Base-by-base conservation (phyloP, 225 moss, liverwort and hornwort genomes). In the Thuidium tamariscinum region DNA sequence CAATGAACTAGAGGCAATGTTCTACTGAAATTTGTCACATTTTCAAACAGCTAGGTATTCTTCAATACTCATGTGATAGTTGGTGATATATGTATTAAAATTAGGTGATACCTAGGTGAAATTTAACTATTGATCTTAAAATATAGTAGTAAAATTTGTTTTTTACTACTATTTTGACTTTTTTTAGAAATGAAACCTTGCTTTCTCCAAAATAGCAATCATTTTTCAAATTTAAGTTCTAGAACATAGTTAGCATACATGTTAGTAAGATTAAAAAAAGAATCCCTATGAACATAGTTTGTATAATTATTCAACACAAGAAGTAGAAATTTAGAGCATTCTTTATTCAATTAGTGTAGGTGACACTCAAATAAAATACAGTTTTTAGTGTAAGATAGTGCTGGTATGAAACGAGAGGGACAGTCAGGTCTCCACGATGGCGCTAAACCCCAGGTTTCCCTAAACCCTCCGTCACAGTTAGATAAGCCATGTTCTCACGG, bases 121-220 rank as follows among this genome's bases (percentile, higher is more conserved):
- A 29, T 46, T 71, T 29, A 10, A 1, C 5, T 27, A 9, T 27
- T 44, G 44, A 5, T 42, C 3, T 44, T 67, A 16, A 70, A 70
- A 44, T 10, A 16, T 0, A 27, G 0, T 3, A 27, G 0, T 44
- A 1, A 27, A n/a, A n/a, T n/a, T n/a, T n/a, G n/a, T n/a, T n/a
- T n/a, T n/a, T n/a, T n/a, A n/a, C n/a, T n/a, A n/a, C n/a, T n/a
- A n/a, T n/a, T 70, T 5, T 42, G 0, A 5, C 1, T 26, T 3
- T 26, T 15, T 70, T 49, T 9, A 49, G 12, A 49, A 49, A 44
- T 9, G 9, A 44, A 44, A 44, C 6, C 9, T 44, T 44, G 9
- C 44, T 44, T 44, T 44, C 44, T 9, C 6, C 6, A 44, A 44
- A 44, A 44, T 44, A 44, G 44, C 44, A 44, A 44, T 6, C 9